Percentiles rank a stretch among this genome's conserved stretches.
These are phyloP conservation scores for Diaporthe citrichinensis DNA, from an alignment of 2,329 filamentous ascomycete genomes.

Conservation along the genomic window DNA sequence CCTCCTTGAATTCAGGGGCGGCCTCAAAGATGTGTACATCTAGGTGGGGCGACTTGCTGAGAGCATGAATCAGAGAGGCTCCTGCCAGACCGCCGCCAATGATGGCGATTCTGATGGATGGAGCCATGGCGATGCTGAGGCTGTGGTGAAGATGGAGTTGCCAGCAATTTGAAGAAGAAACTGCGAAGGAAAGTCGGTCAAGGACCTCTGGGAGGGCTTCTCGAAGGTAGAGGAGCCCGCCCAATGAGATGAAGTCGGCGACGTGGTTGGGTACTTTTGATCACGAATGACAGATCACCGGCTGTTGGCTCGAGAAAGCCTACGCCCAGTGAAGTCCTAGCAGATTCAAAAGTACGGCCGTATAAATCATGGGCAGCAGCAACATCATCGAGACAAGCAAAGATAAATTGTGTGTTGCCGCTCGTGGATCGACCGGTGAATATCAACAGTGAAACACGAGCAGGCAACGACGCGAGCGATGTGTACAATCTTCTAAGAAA, in stretches of 20 bases:
- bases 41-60: neutral
- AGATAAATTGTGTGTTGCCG: too few species aligned
- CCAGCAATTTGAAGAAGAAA: neutral
- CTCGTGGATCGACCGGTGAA: neutral
- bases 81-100: conserved; percentile 44
- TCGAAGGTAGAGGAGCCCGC: neutral
- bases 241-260: neutral
- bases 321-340: too few species aligned
- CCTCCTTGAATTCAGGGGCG: neutral
- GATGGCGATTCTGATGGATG: conserved; percentile 43
- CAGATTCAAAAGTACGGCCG: neutral
- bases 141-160: neutral
- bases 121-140: conserved; percentile 25
- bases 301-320: neutral
- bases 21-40: conserved; percentile 33
- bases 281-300: neutral
- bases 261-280: neutral
- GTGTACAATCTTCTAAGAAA: neutral
- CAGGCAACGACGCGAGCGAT: neutral
- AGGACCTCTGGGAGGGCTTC: neutral
- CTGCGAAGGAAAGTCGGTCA: neutral
- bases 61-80: conserved; percentile 36
- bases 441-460: neutral
- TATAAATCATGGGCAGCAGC: neutral
- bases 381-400: neutral